Conservation (phyloP, 805 yeast species). For the Hanseniaspora hatyaiensis region DNA sequence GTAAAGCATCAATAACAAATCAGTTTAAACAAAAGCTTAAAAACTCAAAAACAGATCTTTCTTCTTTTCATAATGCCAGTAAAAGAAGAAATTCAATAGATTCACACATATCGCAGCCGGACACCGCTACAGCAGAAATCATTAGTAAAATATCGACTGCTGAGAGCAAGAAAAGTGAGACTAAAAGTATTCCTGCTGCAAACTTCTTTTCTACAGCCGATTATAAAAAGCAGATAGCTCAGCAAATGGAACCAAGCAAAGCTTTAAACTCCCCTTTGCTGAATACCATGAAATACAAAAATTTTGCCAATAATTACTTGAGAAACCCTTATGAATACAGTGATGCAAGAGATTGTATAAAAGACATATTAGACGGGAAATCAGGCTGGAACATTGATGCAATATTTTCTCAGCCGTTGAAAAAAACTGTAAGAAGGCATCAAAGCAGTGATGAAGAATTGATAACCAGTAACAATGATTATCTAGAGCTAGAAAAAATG, state of each 20-base stretch:
- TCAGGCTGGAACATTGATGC: slow-evolving; percentile 48
- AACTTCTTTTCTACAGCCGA: too few species aligned
- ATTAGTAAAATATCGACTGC: too few species aligned
- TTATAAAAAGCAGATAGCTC: too few species aligned
- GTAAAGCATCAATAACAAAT: neutral
- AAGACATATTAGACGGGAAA: slow-evolving; percentile 63
- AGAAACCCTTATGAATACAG: slow-evolving; percentile 14
- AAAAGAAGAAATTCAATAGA: too few species aligned
- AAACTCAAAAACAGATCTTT: too few species aligned
- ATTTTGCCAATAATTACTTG: slow-evolving; percentile 1
- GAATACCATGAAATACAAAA: slow-evolving; percentile 6
- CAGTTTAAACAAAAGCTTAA: neutral
- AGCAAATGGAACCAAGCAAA: neutral
- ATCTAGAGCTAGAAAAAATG: neutral
- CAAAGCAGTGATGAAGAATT: neutral
- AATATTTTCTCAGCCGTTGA: slow-evolving; percentile 25
- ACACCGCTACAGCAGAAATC: too few species aligned
- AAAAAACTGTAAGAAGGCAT: neutral
- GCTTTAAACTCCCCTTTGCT: neutral
- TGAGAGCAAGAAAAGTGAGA: too few species aligned
- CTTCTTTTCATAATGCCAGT: too few species aligned
- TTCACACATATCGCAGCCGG: too few species aligned
- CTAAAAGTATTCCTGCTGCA: too few species aligned
- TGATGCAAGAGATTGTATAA: slow-evolving; percentile 58
- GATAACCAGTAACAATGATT: neutral